A percentile compares a stretch with the other conserved stretches of the same genome.
These are phyloP conservation scores for Globisporangium sylvaticum DNA, from an alignment of 352 stramenopile species.

Conservation along the genomic window DNA sequence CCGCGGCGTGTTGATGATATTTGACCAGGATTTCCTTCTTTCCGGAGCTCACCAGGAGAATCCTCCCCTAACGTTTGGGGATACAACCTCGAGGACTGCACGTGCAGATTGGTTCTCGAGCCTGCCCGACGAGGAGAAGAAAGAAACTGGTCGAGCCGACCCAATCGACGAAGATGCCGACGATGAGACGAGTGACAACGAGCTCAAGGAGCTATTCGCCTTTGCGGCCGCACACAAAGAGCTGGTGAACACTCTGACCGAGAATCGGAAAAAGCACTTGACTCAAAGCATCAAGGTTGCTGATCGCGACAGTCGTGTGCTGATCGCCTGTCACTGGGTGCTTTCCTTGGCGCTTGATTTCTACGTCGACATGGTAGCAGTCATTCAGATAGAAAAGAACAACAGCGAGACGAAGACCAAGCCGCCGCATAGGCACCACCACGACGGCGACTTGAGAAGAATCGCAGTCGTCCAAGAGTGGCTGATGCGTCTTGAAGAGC, in stretches of 20 bases:
- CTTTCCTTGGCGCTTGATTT: constrained; percentile 36
- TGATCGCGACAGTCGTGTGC: constrained; percentile 30
- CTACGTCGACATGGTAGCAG: constrained; percentile 28
- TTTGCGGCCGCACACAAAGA: constrained; percentile 28
- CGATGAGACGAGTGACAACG: constrained; percentile 11
- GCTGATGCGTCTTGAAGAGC: constrained; percentile 38
- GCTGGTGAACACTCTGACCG: constrained; percentile 27
- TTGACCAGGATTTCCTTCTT: constrained; percentile 35
- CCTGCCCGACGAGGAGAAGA: background rate
- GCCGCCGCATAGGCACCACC: background rate
- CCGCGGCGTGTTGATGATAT: constrained; percentile 26
- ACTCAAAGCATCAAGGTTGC: constrained; percentile 24
- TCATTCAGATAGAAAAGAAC: constrained; percentile 7
- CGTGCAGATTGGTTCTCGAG: background rate
- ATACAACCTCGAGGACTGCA: background rate
- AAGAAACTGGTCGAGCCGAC: background rate
- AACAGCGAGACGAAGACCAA: background rate
- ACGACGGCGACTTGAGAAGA: background rate
- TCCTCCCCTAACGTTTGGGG: background rate
- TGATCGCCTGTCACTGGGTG: constrained; percentile 29
- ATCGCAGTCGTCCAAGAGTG: constrained; percentile 20
- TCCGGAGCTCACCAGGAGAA: background rate
- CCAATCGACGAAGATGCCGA: background rate
- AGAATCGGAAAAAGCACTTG: constrained; percentile 40
- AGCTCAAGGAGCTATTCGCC: constrained; percentile 25